These are phyloP conservation scores for Jatropha podagrica DNA, from an alignment of 441 rosid genomes.

Conservation along the genomic window DNA sequence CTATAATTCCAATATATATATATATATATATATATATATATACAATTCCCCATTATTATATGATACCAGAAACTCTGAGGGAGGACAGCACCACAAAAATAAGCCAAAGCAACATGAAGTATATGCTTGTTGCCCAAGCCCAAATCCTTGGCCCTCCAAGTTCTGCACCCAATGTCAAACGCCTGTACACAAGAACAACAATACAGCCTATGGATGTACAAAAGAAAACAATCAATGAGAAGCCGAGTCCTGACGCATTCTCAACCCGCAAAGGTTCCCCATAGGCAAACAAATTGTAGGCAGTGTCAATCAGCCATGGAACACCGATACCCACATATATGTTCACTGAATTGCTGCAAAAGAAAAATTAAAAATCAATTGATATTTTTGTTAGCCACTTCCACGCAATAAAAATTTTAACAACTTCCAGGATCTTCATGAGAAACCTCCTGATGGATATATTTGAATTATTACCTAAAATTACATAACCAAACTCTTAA, in stretches of 20 bases:
- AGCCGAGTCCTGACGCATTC: constrained; percentile 77
- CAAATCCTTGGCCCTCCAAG: constrained; percentile 87
- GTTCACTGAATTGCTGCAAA: constrained; percentile 85
- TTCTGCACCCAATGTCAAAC: constrained; percentile 78
- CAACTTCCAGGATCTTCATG: not conserved
- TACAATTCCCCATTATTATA: constrained; percentile 32
- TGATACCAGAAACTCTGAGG: constrained; percentile 58
- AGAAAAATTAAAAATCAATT: not conserved
- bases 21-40: not conserved
- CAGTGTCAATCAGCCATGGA: constrained; percentile 88
- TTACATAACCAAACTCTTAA: not conserved
- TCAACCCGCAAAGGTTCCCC: constrained; percentile 63
- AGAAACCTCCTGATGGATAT: no score
- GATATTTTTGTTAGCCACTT: not conserved
- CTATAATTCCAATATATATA: not conserved
- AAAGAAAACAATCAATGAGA: constrained; percentile 82
- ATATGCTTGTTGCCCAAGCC: constrained; percentile 75
- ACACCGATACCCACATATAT: constrained; percentile 83
- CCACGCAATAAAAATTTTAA: not conserved
- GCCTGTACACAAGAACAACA: constrained; percentile 69
- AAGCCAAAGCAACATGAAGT: constrained; percentile 81
- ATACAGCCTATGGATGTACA: constrained; percentile 77
- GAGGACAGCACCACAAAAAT: constrained; percentile 79
- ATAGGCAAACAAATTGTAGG: constrained; percentile 68
- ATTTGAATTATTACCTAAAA: no score